Conservation (phyloP, 2,329 filamentous ascomycete genomes). For the Ophiostoma tasmaniense region DNA sequence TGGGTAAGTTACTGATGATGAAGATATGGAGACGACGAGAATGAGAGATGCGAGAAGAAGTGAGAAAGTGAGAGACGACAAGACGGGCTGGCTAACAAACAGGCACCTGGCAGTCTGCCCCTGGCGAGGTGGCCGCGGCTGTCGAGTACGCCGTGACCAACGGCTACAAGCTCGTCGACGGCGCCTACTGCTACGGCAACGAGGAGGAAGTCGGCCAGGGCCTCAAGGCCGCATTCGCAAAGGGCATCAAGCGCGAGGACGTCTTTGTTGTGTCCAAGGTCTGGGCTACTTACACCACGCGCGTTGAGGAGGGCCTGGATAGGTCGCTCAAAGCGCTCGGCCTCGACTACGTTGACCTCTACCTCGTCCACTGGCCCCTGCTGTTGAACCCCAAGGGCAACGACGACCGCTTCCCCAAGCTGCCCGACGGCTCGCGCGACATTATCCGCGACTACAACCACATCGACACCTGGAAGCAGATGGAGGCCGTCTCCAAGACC, state of each 20-base stretch:
- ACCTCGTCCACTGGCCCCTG: slow-evolving; percentile 75
- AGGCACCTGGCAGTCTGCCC: slow-evolving; percentile 58
- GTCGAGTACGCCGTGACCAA: slow-evolving; percentile 50
- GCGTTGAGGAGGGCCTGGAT: slow-evolving; percentile 60
- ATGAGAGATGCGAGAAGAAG: no score
- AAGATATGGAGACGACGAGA: background rate
- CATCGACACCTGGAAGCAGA: slow-evolving; percentile 66
- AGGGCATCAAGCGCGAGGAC: slow-evolving; percentile 66
- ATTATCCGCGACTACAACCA: slow-evolving; percentile 62
- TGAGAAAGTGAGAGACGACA: background rate
- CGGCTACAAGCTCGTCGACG: slow-evolving; percentile 57
- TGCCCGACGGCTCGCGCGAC: slow-evolving; percentile 64
- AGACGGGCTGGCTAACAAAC: background rate
- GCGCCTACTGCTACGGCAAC: slow-evolving; percentile 70
- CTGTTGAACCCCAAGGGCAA: slow-evolving; percentile 72
- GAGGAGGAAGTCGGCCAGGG: slow-evolving; percentile 76
- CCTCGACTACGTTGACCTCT: slow-evolving; percentile 74
- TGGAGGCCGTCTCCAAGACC: slow-evolving; percentile 56
- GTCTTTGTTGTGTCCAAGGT: slow-evolving; percentile 80
- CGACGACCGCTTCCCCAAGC: slow-evolving; percentile 66
- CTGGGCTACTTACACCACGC: slow-evolving; percentile 70
- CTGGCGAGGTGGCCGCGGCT: slow-evolving; percentile 49
- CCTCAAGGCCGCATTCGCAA: slow-evolving; percentile 61
- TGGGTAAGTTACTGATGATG: slow-evolving; percentile 35
- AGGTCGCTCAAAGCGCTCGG: slow-evolving; percentile 66